Base-by-base conservation (phyloP, 108 stramenopile species). In the Fragilariopsis cylindrus region DNA sequence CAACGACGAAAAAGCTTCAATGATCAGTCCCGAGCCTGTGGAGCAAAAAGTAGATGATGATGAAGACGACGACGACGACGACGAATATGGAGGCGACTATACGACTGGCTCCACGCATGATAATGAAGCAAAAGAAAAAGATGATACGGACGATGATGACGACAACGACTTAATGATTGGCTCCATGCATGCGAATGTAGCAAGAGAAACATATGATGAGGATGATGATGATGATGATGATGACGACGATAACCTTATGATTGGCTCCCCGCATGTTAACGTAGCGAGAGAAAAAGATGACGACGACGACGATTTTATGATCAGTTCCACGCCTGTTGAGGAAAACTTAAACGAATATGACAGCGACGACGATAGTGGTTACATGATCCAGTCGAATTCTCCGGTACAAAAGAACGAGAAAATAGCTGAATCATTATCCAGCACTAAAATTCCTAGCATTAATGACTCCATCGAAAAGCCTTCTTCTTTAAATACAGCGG, bases 11-110 rank as follows among this genome's bases (percentile, higher is more conserved):
- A 39, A 44, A 7, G 73, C 39, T 45, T 49, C 5, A 7, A 54
- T 69, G 65, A 66, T 48, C n/a, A n/a, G n/a, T 11, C 21, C 48
- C 45, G 43, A 12, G 40, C 48, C 46, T 6, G n/a, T 16, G 15
- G 21, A 4, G 9, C 6, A 46, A 5, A n/a, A 66, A 48, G 0
- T 13, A 43, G 47, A 4, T 4, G 60, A 63, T 30, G 72, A 73
- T 18, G 70, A 55, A 49, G 73, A 64, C 44, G 75, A 76, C 70
- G 80, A 65, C 5, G 75, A 81, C 48, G 57, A 74, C 16, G 52
- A 62, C n/a, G 60, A 69, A 6, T 46, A 0, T 4, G 72, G 21
- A 8, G 43, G 42, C 3, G 60, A 63, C 42, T 60, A 50, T 30
- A 49, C 40, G 43, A 62, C 44, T 47, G 30, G 21, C 16, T 56